Evolutionary conservation across 2,329 filamentous ascomycete species (phyloP).

Genomic region (Coniochaeta sp.): DNA sequence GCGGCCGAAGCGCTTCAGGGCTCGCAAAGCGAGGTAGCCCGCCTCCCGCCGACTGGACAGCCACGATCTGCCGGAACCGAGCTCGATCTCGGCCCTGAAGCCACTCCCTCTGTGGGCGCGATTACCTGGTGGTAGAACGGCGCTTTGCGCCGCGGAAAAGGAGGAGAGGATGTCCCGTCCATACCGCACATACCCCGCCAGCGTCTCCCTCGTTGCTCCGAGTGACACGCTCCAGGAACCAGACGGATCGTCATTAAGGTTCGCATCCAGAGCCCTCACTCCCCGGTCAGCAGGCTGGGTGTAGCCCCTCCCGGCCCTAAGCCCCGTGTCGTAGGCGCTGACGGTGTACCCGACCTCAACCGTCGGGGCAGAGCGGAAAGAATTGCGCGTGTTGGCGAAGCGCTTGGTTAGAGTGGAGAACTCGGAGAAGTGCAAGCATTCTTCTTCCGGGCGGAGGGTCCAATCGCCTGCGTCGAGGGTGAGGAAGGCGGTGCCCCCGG

Average conservation of each 20-base stretch:
- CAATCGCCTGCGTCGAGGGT: slow-evolving; percentile 36
- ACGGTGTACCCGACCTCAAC: slow-evolving; percentile 34
- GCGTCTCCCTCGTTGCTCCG: slow-evolving; percentile 19
- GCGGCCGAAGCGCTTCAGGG: slow-evolving; percentile 31
- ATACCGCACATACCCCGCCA: slow-evolving; percentile 30
- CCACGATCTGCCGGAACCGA: slow-evolving; percentile 24
- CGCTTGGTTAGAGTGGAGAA: slow-evolving; percentile 22
- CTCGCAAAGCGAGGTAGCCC: slow-evolving; percentile 34
- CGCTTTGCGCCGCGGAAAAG: slow-evolving; percentile 9
- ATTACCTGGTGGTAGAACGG: background rate
- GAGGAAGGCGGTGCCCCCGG: slow-evolving; percentile 27
- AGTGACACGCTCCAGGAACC: slow-evolving; percentile 34
- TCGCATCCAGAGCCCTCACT: slow-evolving; percentile 29
- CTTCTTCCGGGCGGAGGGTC: slow-evolving; percentile 18
- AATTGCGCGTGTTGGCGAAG: slow-evolving; percentile 8
- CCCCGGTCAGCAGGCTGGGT: slow-evolving; percentile 25
- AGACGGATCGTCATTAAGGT: slow-evolving; percentile 16
- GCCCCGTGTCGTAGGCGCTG: slow-evolving; percentile 21
- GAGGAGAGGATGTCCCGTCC: slow-evolving; percentile 24
- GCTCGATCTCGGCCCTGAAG: slow-evolving; percentile 34
- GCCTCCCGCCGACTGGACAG: slow-evolving; percentile 18
- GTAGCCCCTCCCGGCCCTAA: slow-evolving; percentile 21
- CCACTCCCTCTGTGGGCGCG: slow-evolving; percentile 5
- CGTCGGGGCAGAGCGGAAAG: slow-evolving; percentile 23
- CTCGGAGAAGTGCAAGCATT: slow-evolving; percentile 22